Evolutionary conservation across 1,284 basidiomycete genomes (phyloP), one percentile per base, ranked within the genome.

Genomic region (Sparassis latifolia): DNA sequence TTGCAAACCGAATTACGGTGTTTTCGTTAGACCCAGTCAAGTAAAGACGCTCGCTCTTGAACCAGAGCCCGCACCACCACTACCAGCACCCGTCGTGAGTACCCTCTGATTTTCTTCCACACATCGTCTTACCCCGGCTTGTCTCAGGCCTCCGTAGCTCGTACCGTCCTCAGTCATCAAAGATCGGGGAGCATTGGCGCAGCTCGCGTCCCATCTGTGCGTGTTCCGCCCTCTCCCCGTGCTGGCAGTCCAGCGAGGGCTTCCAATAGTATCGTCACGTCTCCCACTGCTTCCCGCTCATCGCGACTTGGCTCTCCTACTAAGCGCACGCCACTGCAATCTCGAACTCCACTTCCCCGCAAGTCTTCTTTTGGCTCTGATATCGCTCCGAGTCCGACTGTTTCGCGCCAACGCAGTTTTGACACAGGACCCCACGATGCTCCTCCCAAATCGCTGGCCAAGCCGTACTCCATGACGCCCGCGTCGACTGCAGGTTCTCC

Each of bases 21-120:
- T 98, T 40, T 99, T 99, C 67, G 88, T 98, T 3, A 77, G 93
- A 28, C 84, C 89, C 0, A 89, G 86, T 63, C 92, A 95, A 67
- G 89, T 98, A 53, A 90, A 83, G 62, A 63, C 82, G 2, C 65
- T 84, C 27, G 67, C 77, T 55, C 65, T 70, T n/a, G 66, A 72
- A 47, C 61, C 63, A 46, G 79, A 81, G 53, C 63, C 68, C 45
- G 62, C 72, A 29, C 35, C 35, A 12, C 57, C 63, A 43, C 45
- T 52, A 33, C 42, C 59, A 27, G 46, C 55, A 43, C 55, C 54
- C 28, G 43, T 58, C 46, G 65, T 62, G 45, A 56, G 61, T 57
- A 32, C 35, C 10, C 10, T 38, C n/a, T 4, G 5, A 10, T 45
- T 46, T 50, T 49, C 33, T 9, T 29, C 44, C 12, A 3, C 40